A percentile compares a stretch with the other conserved stretches of the same genome.
These are phyloP conservation scores for Botrytis squamosa DNA, from an alignment of 2,329 filamentous ascomycete species.

Conservation along the genomic window DNA sequence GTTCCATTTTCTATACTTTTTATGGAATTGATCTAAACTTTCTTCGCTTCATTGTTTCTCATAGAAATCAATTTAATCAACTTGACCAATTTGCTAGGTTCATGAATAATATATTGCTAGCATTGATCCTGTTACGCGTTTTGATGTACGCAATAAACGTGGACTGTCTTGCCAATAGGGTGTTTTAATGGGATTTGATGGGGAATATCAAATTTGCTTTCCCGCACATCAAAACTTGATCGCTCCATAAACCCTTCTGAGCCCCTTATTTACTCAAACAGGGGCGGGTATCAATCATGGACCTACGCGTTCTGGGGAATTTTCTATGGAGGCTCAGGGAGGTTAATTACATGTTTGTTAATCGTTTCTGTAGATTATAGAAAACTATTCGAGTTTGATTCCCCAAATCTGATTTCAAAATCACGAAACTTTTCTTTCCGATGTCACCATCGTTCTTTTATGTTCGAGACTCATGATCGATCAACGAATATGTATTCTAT, in stretches of 20 bases:
- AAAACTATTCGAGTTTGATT: not conserved
- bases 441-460: slow-evolving; percentile 16
- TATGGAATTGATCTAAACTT: not conserved
- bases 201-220: not conserved
- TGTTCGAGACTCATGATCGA: slow-evolving; percentile 6
- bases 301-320: slow-evolving; percentile 7
- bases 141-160: not conserved
- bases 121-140: not conserved
- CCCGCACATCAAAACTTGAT: not conserved
- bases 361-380: not conserved
- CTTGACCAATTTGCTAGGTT: not conserved
- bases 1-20: not conserved
- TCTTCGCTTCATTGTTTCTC: not conserved
- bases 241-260: not conserved
- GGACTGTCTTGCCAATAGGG: not conserved
- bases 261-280: slow-evolving; percentile 3
- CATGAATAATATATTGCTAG: not conserved
- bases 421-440: slow-evolving; percentile 16
- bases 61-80: not conserved
- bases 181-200: not conserved
- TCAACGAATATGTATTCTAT: not conserved
- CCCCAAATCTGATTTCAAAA: not conserved
- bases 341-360: not conserved
- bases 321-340: not conserved
- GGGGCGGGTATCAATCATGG: not conserved